phyloP scores from a whole-genome alignment of 805 yeast species.

The Ogataea nakhonphanomensis region DNA sequence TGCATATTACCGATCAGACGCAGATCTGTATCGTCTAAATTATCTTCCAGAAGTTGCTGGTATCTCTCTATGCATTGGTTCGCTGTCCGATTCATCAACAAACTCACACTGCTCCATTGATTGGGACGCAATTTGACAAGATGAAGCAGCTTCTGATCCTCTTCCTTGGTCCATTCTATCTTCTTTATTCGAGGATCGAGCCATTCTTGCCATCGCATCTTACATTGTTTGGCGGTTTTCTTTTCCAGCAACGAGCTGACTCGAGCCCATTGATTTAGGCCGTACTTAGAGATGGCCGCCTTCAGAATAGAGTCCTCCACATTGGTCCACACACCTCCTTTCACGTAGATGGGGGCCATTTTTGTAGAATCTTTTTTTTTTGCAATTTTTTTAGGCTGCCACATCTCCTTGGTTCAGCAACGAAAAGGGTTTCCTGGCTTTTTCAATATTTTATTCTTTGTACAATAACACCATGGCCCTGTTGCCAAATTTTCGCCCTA shows the following conservation, averaged over 20 bases:
- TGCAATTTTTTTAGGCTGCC: slow-evolving; percentile 4
- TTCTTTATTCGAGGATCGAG: slow-evolving; percentile 69
- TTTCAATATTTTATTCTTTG: not conserved
- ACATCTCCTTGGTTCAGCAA: slow-evolving; percentile 8
- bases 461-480: slow-evolving; percentile 14
- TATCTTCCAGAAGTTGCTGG: slow-evolving; percentile 61
- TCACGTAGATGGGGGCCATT: slow-evolving; percentile 66
- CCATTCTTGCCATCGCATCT: slow-evolving; percentile 90
- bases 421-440: slow-evolving; percentile 10
- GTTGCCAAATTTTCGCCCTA: slow-evolving; percentile 41
- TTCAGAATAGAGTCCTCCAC: slow-evolving; percentile 79
- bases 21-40: slow-evolving; percentile 29
- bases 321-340: slow-evolving; percentile 90
- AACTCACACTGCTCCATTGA: slow-evolving; percentile 93
- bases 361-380: slow-evolving; percentile 13
- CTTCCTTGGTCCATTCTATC: slow-evolving; percentile 66
- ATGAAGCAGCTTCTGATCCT: slow-evolving; percentile 68
- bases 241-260: slow-evolving; percentile 81
- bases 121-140: slow-evolving; percentile 75
- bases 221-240: slow-evolving; percentile 88
- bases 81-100: slow-evolving; percentile 78
- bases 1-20: slow-evolving; percentile 22
- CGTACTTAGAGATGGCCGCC: slow-evolving; percentile 92
- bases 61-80: slow-evolving; percentile 84
- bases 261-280: slow-evolving; percentile 91